Conservation (phyloP, 257 asterid species). For the Gentiana dahurica region DNA sequence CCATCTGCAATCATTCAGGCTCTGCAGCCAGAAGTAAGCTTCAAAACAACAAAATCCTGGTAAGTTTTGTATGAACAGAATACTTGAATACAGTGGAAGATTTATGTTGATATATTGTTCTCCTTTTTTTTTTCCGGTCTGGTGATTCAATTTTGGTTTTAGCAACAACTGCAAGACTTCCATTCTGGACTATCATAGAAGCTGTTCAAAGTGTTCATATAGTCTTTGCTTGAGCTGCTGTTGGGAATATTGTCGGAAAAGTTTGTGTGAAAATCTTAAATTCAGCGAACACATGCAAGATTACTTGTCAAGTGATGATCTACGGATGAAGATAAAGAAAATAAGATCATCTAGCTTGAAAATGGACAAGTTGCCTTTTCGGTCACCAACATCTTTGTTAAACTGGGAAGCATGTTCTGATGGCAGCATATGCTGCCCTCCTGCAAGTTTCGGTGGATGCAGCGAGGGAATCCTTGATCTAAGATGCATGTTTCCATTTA, state of each 20-base stretch:
- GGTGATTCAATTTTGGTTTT: conserved; percentile 27
- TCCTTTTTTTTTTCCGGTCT: conserved; percentile 9
- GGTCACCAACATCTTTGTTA: conserved; percentile 22
- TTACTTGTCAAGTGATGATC: conserved; percentile 27
- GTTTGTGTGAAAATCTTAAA: conserved; percentile 21
- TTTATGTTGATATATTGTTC: conserved; percentile 9
- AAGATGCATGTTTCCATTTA: conserved; percentile 54
- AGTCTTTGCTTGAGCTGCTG: conserved; percentile 82
- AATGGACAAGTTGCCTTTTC: conserved; percentile 20
- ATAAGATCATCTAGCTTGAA: conserved; percentile 21
- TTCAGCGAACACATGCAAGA: conserved; percentile 42
- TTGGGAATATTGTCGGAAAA: conserved; percentile 43
- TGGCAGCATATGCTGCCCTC: conserved; percentile 67
- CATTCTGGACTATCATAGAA: conserved; percentile 83
- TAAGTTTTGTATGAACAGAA: conserved; percentile 24
- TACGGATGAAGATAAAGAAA: conserved; percentile 16
- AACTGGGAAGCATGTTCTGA: conserved; percentile 43
- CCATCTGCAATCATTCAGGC: conserved; percentile 45
- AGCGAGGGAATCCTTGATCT: conserved; percentile 53
- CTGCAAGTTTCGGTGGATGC: conserved; percentile 70
- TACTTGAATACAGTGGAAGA: conserved; percentile 13
- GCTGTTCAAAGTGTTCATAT: conserved; percentile 72
- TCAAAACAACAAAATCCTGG: conserved; percentile 45
- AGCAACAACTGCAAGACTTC: conserved; percentile 71
- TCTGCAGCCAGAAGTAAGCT: conserved; percentile 33